Percentiles rank a stretch among this genome's conserved stretches.
phyloP scores from a whole-genome alignment of 179 eudicot genomes.

The Beta corolliflora region DNA sequence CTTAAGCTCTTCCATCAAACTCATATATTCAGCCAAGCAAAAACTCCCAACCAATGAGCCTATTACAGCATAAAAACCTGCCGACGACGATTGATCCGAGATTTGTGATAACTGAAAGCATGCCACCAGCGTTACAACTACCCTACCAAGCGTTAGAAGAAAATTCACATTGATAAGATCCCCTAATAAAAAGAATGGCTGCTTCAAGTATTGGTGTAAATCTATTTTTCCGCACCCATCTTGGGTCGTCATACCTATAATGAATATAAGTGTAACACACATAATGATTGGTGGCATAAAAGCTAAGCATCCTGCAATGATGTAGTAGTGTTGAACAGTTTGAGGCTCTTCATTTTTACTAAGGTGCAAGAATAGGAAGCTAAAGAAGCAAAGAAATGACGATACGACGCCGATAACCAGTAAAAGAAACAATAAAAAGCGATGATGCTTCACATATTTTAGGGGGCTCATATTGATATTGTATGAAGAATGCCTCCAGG shows the following conservation, averaged over 20 bases:
- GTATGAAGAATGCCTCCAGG: too few species aligned
- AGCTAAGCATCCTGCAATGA: too few species aligned
- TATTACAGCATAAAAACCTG: neutral
- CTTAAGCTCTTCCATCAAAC: neutral
- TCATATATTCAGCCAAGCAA: conserved; percentile 9
- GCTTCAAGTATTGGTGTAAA: neutral
- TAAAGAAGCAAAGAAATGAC: too few species aligned
- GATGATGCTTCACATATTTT: too few species aligned
- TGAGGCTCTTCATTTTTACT: neutral
- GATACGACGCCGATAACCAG: too few species aligned
- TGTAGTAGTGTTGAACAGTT: too few species aligned
- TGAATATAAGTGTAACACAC: neutral
- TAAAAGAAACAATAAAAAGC: too few species aligned
- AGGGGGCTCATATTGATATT: too few species aligned
- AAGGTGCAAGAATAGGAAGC: too few species aligned
- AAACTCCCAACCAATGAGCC: conserved; percentile 8
- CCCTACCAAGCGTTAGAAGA: neutral
- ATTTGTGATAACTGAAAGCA: neutral
- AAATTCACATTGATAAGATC: neutral
- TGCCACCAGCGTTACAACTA: conserved; percentile 1
- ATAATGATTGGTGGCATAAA: neutral
- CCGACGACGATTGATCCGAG: neutral
- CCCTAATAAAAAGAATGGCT: neutral
- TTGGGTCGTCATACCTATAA: neutral
- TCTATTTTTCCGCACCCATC: neutral